Conservation (phyloP, 257 asterid species). For the Parsonsia alboflavescens region DNA sequence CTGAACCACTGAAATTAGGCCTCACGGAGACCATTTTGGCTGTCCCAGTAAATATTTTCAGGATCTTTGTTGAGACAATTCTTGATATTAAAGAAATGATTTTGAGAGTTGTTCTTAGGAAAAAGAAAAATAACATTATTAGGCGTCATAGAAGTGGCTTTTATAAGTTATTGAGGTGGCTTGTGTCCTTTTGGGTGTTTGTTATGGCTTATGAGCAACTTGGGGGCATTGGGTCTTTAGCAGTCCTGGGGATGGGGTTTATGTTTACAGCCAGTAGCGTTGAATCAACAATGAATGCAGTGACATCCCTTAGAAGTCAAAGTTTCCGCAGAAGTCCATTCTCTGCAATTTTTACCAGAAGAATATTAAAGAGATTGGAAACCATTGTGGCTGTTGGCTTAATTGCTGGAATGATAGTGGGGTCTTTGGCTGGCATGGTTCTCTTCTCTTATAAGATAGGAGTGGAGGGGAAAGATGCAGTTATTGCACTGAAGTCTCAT, state of each 20-base stretch:
- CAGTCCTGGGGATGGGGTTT: conserved; percentile 60
- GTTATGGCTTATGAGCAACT: conserved; percentile 69
- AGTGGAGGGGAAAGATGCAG: conserved; percentile 85
- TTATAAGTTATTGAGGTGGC: conserved; percentile 61
- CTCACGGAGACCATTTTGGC: conserved; percentile 87
- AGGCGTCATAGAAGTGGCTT: conserved; percentile 71
- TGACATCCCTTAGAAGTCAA: conserved; percentile 59
- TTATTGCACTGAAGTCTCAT: conserved; percentile 68
- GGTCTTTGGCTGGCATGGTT: conserved; percentile 60
- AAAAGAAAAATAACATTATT: conserved; percentile 26
- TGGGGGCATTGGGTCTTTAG: conserved; percentile 57
- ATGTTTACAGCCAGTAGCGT: conserved; percentile 54
- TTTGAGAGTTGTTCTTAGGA: conserved; percentile 42
- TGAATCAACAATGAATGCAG: conserved; percentile 69
- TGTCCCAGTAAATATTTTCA: conserved; percentile 70
- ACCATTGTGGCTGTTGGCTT: conserved; percentile 81
- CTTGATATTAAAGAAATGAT: conserved; percentile 58
- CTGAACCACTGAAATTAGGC: conserved; percentile 75
- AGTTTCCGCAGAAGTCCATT: conserved; percentile 66
- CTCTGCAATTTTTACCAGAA: conserved; percentile 70
- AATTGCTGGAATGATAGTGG: conserved; percentile 71
- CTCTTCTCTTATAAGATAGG: conserved; percentile 90
- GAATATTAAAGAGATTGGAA: conserved; percentile 57
- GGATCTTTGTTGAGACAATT: conserved; percentile 70
- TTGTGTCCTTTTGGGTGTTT: conserved; percentile 84